Evolutionary conservation across 768 basidiomycete genomes (phyloP), one percentile per base, ranked within the genome.

Genomic region (Cyclocybe cylindracea): DNA sequence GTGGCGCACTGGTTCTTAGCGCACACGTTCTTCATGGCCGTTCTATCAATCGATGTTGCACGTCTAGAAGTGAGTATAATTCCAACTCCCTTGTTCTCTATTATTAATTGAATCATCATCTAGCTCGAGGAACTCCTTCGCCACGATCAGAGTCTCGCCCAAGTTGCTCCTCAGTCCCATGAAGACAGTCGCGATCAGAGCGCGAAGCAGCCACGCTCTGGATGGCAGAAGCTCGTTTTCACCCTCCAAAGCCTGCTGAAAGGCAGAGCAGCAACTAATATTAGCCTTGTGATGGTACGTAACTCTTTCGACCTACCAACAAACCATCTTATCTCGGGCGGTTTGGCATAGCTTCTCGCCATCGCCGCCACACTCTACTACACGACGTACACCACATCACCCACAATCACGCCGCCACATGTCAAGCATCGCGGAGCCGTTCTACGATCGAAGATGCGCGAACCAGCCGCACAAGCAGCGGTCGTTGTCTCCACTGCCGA

Each of bases 1-100:
- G 89, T 98, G 31, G 94, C 94, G 11, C 95, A 98, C 66, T 98
- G 94, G 94, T 96, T 95, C 73, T 79, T 98, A 54, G 88, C 96
- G 11, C 92, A 97, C 63, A 97, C 94, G 0, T 96, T 98, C 72
- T 98, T 96, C 71, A 77, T 95, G 57, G 90, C 95, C 6, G 94
- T 97, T 24, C 73, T 99, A 18, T 94, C 93, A 0, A 97, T 99
- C 59, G 96, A 99, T 73, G 85, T 98, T 41, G 94, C 97, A 59
- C 84, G 96, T 41, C 71, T 99, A 19, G 96, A 96, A 73, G 87
- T 84, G 61, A 44, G 78, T 70, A 24, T 51, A 29, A 18, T 34
- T 52, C 35, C 4, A 35, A 51, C 47, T 33, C 46, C 24, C 34
- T 44, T 41, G 7, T 41, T 31, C 44, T 33, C 46, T 52, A 7